Percentiles rank a stretch among this genome's conserved stretches.
Evolutionary conservation across 2,329 filamentous ascomycete species (phyloP).

Genomic region (Hypoxylon sp.): DNA sequence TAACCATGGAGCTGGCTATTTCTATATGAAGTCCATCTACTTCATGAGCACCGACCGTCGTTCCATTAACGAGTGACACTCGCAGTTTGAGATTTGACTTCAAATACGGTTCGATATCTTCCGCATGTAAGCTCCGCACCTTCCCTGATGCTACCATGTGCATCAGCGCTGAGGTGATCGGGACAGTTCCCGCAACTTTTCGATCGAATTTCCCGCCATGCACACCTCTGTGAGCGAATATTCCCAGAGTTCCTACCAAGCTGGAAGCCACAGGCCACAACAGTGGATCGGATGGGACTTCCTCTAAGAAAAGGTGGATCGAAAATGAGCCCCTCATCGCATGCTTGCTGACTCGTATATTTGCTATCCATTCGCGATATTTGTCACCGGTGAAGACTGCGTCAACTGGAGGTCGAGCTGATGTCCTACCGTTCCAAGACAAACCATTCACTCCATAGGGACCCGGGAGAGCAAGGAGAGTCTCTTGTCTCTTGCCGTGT

Average conservation of each 20-base stretch:
- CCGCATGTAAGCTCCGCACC: slow-evolving; percentile 55
- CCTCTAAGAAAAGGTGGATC: slow-evolving; percentile 77
- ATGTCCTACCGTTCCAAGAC: slow-evolving; percentile 45
- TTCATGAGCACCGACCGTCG: slow-evolving; percentile 44
- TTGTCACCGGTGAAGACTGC: slow-evolving; percentile 55
- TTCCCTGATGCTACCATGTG: slow-evolving; percentile 55
- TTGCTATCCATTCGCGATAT: slow-evolving; percentile 76
- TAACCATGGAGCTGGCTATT: slow-evolving; percentile 56
- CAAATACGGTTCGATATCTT: slow-evolving; percentile 59
- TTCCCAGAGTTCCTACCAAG: slow-evolving; percentile 71
- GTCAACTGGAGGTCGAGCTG: slow-evolving; percentile 45
- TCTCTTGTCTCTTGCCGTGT: slow-evolving; percentile 3
- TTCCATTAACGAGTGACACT: slow-evolving; percentile 50
- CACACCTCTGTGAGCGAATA: slow-evolving; percentile 59
- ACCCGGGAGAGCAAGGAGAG: neutral
- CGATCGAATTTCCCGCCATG: slow-evolving; percentile 52
- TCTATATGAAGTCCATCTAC: slow-evolving; percentile 54
- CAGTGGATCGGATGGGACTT: slow-evolving; percentile 57
- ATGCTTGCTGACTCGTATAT: slow-evolving; percentile 71
- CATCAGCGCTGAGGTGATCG: slow-evolving; percentile 64
- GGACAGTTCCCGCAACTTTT: slow-evolving; percentile 62
- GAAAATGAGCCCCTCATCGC: slow-evolving; percentile 72
- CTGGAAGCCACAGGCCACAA: slow-evolving; percentile 66
- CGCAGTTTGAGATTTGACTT: slow-evolving; percentile 53
- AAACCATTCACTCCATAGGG: slow-evolving; percentile 25